A percentile compares a stretch with the other conserved stretches of the same genome.
Conservation (phyloP, 2,329 filamentous ascomycete genomes). For the Arthrinium puccinioides region DNA sequence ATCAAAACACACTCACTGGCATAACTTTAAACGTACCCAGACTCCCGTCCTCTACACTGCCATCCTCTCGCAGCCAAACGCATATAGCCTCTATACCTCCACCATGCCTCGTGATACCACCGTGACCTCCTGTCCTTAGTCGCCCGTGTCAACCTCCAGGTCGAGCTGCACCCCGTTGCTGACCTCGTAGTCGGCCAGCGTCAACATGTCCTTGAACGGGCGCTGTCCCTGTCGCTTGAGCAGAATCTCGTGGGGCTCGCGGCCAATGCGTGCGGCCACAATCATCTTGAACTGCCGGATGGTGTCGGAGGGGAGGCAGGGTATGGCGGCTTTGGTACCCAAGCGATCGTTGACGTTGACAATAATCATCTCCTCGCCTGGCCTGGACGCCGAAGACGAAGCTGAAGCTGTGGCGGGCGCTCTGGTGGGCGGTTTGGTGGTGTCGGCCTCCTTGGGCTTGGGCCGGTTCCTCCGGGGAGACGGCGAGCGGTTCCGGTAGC, state of each 20-base stretch:
- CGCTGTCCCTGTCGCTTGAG: constrained; percentile 86
- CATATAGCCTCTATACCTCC: no score
- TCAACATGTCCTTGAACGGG: constrained; percentile 88
- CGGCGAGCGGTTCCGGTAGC: constrained; percentile 39
- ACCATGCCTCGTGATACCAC: no score
- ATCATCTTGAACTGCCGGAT: constrained; percentile 85
- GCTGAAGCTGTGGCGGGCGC: constrained; percentile 17
- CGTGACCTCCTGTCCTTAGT: constrained; percentile 33
- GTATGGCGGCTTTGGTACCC: constrained; percentile 90
- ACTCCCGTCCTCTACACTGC: no score
- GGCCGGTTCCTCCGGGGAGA: constrained; percentile 28
- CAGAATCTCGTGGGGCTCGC: constrained; percentile 85
- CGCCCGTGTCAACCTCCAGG: constrained; percentile 54
- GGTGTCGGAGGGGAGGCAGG: constrained; percentile 77
- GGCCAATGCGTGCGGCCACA: constrained; percentile 82
- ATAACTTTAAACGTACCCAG: no score
- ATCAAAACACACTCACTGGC: no score
- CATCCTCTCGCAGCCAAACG: no score
- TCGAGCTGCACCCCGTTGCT: constrained; percentile 76
- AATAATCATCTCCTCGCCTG: constrained; percentile 78
- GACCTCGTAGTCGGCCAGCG: constrained; percentile 86
- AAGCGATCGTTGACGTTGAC: constrained; percentile 93
- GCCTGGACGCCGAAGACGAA: constrained; percentile 14
- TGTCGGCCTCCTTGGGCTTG: constrained; percentile 25
- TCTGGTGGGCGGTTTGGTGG: constrained; percentile 25